Conservation (phyloP, 768 basidiomycete species). For the Astraeus odoratus region DNA sequence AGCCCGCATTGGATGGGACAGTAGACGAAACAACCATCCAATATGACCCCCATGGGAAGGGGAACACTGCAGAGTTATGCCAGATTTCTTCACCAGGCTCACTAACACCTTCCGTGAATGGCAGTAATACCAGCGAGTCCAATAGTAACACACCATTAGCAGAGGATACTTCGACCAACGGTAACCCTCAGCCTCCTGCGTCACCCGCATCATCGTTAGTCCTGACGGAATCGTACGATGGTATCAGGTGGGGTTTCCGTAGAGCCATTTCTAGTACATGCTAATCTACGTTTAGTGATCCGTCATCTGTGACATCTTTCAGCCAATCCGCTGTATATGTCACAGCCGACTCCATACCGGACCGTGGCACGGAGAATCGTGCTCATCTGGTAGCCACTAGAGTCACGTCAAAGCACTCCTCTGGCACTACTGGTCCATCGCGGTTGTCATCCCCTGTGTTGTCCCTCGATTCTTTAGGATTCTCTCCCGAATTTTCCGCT, state of each 20-base stretch:
- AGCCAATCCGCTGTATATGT: conserved; percentile 23
- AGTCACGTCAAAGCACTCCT: conserved; percentile 14
- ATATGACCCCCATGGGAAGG: not conserved
- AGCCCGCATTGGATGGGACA: not conserved
- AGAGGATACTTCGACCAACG: not conserved
- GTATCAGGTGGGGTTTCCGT: conserved; percentile 10
- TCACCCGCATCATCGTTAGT: conserved; percentile 11
- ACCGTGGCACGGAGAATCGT: conserved; percentile 24
- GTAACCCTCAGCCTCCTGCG: conserved; percentile 10
- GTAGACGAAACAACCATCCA: not conserved
- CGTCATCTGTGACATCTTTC: conserved; percentile 8
- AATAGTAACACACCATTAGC: not conserved
- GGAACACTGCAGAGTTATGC: not conserved
- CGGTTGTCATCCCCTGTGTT: conserved; percentile 17
- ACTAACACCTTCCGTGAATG: conserved; percentile 23
- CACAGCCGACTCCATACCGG: conserved; percentile 24
- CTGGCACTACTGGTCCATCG: conserved; percentile 9
- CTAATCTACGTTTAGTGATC: conserved; percentile 6
- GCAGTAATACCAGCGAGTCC: conserved; percentile 10
- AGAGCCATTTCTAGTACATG: not conserved
- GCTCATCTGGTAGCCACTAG: conserved; percentile 27
- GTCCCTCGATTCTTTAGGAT: conserved; percentile 18
- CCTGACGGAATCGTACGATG: conserved; percentile 9
- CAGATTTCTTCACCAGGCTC: conserved; percentile 15
- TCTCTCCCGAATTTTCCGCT: not conserved